These are phyloP conservation scores for Moniliophthora roreri DNA, from an alignment of 1,284 basidiomycete species.

Conservation along the genomic window DNA sequence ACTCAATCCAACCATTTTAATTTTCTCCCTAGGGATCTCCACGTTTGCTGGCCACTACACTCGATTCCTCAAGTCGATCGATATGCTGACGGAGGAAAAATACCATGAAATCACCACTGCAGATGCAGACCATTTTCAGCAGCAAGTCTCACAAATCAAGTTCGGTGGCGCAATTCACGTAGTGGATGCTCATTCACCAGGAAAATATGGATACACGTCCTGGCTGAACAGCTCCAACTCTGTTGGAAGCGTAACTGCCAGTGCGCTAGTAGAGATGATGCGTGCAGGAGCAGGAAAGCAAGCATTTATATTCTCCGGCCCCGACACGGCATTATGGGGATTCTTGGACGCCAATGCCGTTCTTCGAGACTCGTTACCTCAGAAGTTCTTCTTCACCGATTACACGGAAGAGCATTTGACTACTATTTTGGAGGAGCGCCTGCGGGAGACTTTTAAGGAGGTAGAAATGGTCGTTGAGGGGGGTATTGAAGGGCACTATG, in stretches of 20 bases:
- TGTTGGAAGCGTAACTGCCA: conserved; percentile 19
- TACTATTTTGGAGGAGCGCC: conserved; percentile 50
- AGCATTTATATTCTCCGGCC: conserved; percentile 69
- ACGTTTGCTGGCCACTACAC: conserved; percentile 65
- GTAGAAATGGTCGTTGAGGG: too few relatives aligned
- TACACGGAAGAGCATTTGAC: conserved; percentile 56
- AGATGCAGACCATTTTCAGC: conserved; percentile 49
- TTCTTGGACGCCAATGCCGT: conserved; percentile 76
- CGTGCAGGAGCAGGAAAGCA: conserved; percentile 62
- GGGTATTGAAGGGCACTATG: conserved; percentile 34
- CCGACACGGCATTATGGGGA: conserved; percentile 68
- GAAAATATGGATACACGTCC: conserved; percentile 21
- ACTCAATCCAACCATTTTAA: not conserved
- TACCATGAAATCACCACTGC: conserved; percentile 67
- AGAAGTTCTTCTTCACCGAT: conserved; percentile 56
- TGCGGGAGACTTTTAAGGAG: conserved; percentile 48
- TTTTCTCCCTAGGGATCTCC: conserved; percentile 52
- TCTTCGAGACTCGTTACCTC: conserved; percentile 59
- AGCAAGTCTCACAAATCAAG: conserved; percentile 28
- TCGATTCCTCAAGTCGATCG: conserved; percentile 54
- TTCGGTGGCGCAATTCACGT: conserved; percentile 27
- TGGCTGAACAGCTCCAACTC: conserved; percentile 27
- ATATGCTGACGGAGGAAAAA: conserved; percentile 48
- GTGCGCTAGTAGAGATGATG: conserved; percentile 70
- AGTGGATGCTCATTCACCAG: conserved; percentile 3